Base-by-base conservation (phyloP, 2,329 filamentous ascomycete genomes). In the Aspergillus bombycis region DNA sequence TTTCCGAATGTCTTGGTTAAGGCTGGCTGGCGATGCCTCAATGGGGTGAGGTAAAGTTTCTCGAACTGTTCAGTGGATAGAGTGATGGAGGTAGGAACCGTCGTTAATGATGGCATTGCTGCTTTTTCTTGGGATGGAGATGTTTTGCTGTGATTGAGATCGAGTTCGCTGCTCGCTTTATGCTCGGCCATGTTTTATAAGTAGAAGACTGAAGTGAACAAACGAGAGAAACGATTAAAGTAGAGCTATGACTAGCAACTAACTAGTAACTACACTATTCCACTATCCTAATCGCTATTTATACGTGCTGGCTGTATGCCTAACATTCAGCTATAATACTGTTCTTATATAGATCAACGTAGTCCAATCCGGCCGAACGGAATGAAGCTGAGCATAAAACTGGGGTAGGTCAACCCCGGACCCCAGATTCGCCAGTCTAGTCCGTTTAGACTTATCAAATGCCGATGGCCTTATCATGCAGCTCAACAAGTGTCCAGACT, bases 11-110 rank as follows among this genome's bases (percentile, higher is more conserved):
- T 72, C 36, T 71, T 73, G 32, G 72, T 69, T 32, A 75, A 67
- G 32, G 71, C 65, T 30, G 73, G 69, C 57, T 74, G 74, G 10
- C 71, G 72, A 30, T 69, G 72, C 57, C 71, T 75, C 70, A 75
- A 74, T 8, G 74, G 74, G 23, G 68, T 74, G n/a, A 76, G 67
- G 58, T 76, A 76, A 38, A 76, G 71, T 67, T 71, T 76, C 66
- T 76, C 74, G 54, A 76, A 76, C 58, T 75, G 74, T 64, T 76
- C 74, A 0, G 74, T 72, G 11, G 72, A 71, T 26, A 76, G 72
- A 4, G 73, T 73, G 26, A 76, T 32, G 0, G 48, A 52, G 9
- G 48, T 52, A 10, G 48, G 48, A n/a, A 32, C 9, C 1, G 48
- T 52, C 12, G 48, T 52, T 30, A 52, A 16, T 32, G 26, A 16